Conservation (phyloP, 306 rosid genomes). For the Calophaca sinica region DNA sequence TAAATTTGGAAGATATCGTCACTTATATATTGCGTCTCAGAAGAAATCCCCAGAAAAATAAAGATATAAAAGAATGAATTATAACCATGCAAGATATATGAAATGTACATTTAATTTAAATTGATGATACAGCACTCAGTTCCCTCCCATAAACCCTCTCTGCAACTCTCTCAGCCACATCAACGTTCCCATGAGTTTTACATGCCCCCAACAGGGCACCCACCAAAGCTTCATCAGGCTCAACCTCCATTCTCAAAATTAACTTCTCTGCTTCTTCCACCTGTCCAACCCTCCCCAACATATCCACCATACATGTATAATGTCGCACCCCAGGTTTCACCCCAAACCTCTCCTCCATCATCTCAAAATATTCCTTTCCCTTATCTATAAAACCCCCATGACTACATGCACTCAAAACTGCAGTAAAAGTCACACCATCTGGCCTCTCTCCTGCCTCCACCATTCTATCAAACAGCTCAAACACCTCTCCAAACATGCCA, state of each 20-base stretch:
- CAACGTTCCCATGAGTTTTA: constrained; percentile 67
- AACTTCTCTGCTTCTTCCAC: constrained; percentile 77
- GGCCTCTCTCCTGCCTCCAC: constrained; percentile 62
- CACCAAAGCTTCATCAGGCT: constrained; percentile 67
- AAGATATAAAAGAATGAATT: constrained; percentile 2
- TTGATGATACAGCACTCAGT: constrained; percentile 28
- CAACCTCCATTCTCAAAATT: constrained; percentile 57
- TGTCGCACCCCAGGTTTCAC: constrained; percentile 60
- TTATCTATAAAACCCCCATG: constrained; percentile 71
- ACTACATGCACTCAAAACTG: constrained; percentile 67
- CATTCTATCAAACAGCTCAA: constrained; percentile 67
- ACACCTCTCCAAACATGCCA: constrained; percentile 60
- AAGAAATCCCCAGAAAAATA: not conserved
- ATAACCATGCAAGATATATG: not conserved
- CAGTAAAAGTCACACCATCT: constrained; percentile 60
- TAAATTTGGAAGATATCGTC: not conserved
- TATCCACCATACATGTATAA: constrained; percentile 83
- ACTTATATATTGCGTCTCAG: not conserved
- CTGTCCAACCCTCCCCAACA: constrained; percentile 72
- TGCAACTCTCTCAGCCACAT: constrained; percentile 65
- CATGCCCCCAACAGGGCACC: constrained; percentile 69
- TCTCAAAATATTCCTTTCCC: constrained; percentile 63
- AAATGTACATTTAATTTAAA: constrained; percentile 21
- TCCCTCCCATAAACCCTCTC: constrained; percentile 48
- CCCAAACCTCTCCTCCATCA: constrained; percentile 63